Evolutionary conservation across 2,329 filamentous ascomycete species (phyloP), one percentile per base, ranked within the genome.

Genomic region (Colletotrichum echinochloae): DNA sequence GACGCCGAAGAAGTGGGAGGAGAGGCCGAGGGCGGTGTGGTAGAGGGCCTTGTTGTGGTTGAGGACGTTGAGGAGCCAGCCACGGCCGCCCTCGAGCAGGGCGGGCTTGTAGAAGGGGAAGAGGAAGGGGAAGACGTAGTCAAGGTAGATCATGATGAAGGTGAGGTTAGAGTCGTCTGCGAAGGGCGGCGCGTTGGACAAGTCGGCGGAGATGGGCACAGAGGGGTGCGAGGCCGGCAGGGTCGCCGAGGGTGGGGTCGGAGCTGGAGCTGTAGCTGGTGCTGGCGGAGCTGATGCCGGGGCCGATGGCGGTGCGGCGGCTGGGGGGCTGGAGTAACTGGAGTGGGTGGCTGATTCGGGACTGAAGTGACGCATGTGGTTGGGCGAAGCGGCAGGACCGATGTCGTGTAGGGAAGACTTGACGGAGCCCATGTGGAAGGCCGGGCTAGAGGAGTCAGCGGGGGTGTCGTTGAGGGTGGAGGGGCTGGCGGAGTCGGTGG

Each of bases 21-120:
- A 85, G 28, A 90, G 81, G 33, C 87, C 86, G 23, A 90, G 80
- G 56, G 85, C 83, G 2, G 86, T 86, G 76, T 90, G 87, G 77
- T 86, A 89, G 26, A 90, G 81, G 1, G 87, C 82, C 71, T 85
- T 87, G 77, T 88, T 90, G 70, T 83, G 85, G 65, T 87, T 83
- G 12, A 91, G 80, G 51, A 89, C 80, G 37, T 87, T 84, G 44
- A 91, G 79, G 35, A 91, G 81, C 89, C 89, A 91, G 33, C 86
- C 84, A 59, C 87, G 84, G 18, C 89, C 89, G n/a, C 87, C 86
- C 66, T 87, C 81, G 4, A 87, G 80, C 7, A 89, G 75, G 2
- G 82, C 81, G 0, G 89, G 89, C 3, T 84, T 84, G 77, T 91
- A 91, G 76, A 90, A 88, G 2, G 90, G 90, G 75, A 89, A 91